Base-by-base conservation (phyloP, 169 alveolate species). In the Toxoplasma gondii region DNA sequence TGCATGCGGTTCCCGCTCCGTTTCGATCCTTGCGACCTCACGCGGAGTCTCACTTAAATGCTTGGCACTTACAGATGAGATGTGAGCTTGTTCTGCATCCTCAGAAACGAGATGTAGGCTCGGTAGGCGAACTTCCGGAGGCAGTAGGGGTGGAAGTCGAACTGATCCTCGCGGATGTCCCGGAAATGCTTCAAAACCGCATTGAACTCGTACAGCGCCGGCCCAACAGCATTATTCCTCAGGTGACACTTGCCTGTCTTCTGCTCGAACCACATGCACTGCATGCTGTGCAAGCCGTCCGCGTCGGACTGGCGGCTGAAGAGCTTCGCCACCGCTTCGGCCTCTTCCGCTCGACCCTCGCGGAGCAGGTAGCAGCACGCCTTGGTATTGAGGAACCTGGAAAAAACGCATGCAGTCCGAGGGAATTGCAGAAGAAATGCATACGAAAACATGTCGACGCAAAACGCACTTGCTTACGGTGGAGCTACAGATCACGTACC, bases 101-200 rank as follows among this genome's bases (percentile, higher is more conserved):
- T 44, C 34, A 96, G 87, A 53, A 96, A 96, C 39, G 97, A 86
- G 34, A 96, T 86, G 81, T 97, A 97, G 58, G 98, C 90, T 45
- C 96, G 97, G 83, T 97, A 53, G 88, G 97, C 97, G 93, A 96
- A 96, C 93, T 97, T 97, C 88, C 99, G 96, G 91, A 97, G 92
- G 58, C 98, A 97, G 96, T 97, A 98, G 64, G 96, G 95, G 93
- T 98, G 98, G 94, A 98, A 98, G 94, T 98, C 99, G 90, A 96
- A 97, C 94, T 98, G 97, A 90, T 98, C 99, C 91, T 98, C 98
- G 82, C 88, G 96, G 97, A 98, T 97, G 64, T 97, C 98, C 69
- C 95, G 96, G 88, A 97, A 95, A 67, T 98, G 98, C 82, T 97
- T 97, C 49, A 97, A 94, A n/a, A 98, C 96, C 41, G 95, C 97